Evolutionary conservation across 192 early-diverging fungal species (phyloP), one percentile per base, ranked within the genome.

Genomic region (Backusella mclennaniae): DNA sequence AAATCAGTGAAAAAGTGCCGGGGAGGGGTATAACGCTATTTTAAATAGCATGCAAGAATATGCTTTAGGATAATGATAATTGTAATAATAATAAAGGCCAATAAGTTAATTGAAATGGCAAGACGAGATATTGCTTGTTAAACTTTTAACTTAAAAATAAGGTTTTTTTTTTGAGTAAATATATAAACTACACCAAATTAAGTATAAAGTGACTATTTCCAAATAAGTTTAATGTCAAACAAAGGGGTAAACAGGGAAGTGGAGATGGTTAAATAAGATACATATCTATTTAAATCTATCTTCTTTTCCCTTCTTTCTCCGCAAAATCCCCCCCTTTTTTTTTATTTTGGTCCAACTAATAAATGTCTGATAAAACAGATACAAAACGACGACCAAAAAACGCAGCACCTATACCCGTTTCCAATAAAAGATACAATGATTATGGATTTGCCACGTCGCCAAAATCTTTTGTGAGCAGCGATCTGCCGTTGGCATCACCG

Each of bases 301-400:
- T 63, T 63, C 56, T 63, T 63, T 63, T 63, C 9, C 56, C 56
- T 49, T 63, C 56, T 63, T 63, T 63, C 23, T 63, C 23, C 23
- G 56, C 26, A 63, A 63, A 59, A 26, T 26, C 1, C 7, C 56
- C 23, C 56, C 56, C 12, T 26, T 63, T 59, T 63, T 59, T 59
- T 63, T 63, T 56, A 56, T 56, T 63, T 63, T 63, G 21, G 56
- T 29, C 11, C 53, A 56, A 19, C 8, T 23, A 5, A 6, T n/a
- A 63, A 14, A 63, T 63, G 56, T 63, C 56, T 63, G 56, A 63
- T 63, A 26, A 23, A 29, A 11, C 26, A 29, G 56, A 63, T 63
- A 12, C 23, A 29, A 44, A 71, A 29, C 23, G 70, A 71, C 21
- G 70, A 31, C 70, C 70, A 49, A 41, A 71, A 19, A 71, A 71